Evolutionary conservation across 2,329 filamentous ascomycete genomes (phyloP).

Genomic region (Drechslerella coelobrocha): DNA sequence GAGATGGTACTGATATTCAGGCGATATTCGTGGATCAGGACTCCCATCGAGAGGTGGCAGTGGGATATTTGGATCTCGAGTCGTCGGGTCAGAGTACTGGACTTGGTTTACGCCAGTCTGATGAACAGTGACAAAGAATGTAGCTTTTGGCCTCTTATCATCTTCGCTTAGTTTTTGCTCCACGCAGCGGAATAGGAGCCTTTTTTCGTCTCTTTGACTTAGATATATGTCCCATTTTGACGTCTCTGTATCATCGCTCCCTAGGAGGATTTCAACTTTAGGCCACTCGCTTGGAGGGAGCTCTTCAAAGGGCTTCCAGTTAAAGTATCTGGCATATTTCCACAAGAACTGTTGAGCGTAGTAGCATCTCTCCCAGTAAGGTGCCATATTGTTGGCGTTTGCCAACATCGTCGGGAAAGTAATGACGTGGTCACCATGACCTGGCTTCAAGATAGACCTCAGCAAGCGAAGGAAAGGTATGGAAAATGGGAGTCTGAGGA

Average conservation of each 20-base stretch:
- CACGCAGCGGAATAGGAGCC: slow-evolving; percentile 39
- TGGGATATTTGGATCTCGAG: slow-evolving; percentile 17
- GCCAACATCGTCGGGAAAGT: slow-evolving; percentile 34
- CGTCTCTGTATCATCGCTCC: slow-evolving; percentile 20
- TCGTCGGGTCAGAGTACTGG: slow-evolving; percentile 37
- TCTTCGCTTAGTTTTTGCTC: slow-evolving; percentile 29
- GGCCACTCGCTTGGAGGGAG: slow-evolving; percentile 35
- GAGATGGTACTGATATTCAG: slow-evolving; percentile 40
- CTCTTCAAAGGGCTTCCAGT: slow-evolving; percentile 28
- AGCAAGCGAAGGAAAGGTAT: slow-evolving; percentile 31
- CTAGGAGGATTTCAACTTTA: slow-evolving; percentile 35
- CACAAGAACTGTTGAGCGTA: slow-evolving; percentile 27
- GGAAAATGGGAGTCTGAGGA: slow-evolving; percentile 38
- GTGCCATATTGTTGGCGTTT: slow-evolving; percentile 27
- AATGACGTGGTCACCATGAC: slow-evolving; percentile 40
- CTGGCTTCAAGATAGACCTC: slow-evolving; percentile 11
- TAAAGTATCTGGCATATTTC: slow-evolving; percentile 28
- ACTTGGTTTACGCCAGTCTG: slow-evolving; percentile 45
- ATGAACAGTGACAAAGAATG: slow-evolving; percentile 45
- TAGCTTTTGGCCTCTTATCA: slow-evolving; percentile 33
- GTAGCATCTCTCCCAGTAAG: slow-evolving; percentile 47
- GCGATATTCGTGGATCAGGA: slow-evolving; percentile 27
- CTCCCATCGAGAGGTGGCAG: slow-evolving; percentile 36
- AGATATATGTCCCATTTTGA: slow-evolving; percentile 39
- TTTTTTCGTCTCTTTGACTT: slow-evolving; percentile 39